Percentiles rank a stretch among this genome's conserved stretches.
phyloP scores from a whole-genome alignment of 805 yeast genomes.

The Pichia eremophila region DNA sequence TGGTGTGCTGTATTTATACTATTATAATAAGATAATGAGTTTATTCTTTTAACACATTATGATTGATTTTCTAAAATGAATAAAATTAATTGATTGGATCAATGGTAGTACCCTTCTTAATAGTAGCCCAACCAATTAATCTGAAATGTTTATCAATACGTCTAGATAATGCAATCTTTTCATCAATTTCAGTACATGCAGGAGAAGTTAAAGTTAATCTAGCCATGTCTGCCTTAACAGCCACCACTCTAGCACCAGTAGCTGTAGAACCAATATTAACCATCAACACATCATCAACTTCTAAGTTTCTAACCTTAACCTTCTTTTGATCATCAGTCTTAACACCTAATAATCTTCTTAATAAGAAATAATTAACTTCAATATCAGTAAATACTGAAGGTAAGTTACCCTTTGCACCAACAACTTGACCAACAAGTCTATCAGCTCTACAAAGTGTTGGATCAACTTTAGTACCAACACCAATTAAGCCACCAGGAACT shows the following conservation, averaged over 20 bases:
- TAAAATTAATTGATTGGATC: constrained; percentile 51
- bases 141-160: constrained; percentile 99
- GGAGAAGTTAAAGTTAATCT: constrained; percentile 94
- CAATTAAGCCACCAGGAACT: constrained; percentile 99
- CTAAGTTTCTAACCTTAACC: constrained; percentile 92
- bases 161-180: constrained; percentile 96
- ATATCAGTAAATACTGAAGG: constrained; percentile 96
- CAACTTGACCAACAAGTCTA: constrained; percentile 97
- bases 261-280: constrained; percentile 99
- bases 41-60: too few relatives aligned
- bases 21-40: background rate
- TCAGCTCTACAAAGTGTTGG: constrained; percentile 99
- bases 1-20: background rate
- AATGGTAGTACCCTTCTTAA: constrained; percentile 84
- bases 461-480: constrained; percentile 98
- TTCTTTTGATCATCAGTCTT: constrained; percentile 96
- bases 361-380: constrained; percentile 91
- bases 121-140: constrained; percentile 99
- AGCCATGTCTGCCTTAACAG: constrained; percentile 99
- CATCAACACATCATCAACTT: constrained; percentile 93
- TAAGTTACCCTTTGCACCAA: constrained; percentile 92
- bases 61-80: background rate
- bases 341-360: constrained; percentile 96
- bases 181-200: constrained; percentile 97
- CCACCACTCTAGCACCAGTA: constrained; percentile 97